phyloP scores from a whole-genome alignment of 2,329 filamentous ascomycete species.

The Neocucurbitaria cava region DNA sequence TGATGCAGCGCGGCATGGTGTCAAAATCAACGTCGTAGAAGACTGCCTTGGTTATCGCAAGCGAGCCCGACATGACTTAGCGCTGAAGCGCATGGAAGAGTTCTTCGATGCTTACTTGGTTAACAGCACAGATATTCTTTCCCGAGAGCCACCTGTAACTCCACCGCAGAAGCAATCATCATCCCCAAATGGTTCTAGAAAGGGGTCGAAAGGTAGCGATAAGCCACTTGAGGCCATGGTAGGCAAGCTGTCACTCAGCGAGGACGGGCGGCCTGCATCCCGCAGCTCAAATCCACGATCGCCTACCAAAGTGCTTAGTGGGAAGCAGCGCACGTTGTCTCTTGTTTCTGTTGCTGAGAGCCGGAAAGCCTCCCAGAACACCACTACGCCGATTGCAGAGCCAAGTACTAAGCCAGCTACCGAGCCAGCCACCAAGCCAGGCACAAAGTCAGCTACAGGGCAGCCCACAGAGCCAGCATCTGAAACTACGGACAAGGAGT shows the following conservation, averaged over 20 bases:
- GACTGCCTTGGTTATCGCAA: conserved; percentile 87
- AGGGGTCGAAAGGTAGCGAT: conserved; percentile 13
- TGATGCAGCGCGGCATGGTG: conserved; percentile 86
- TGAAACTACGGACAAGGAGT: conserved; percentile 38
- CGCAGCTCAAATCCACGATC: conserved; percentile 11
- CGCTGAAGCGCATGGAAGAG: conserved; percentile 74
- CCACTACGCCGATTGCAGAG: not conserved
- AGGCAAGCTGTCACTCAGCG: conserved; percentile 29
- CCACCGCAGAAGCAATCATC: conserved; percentile 10
- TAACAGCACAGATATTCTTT: conserved; percentile 66
- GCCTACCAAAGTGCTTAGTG: conserved; percentile 28
- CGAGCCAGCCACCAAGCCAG: not conserved
- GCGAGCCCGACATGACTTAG: conserved; percentile 71
- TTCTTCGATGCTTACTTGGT: conserved; percentile 76
- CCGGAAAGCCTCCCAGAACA: conserved; percentile 21
- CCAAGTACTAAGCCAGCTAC: not conserved
- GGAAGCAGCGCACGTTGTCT: conserved; percentile 29
- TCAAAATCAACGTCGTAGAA: conserved; percentile 84
- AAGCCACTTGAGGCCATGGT: conserved; percentile 33
- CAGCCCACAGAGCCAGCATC: not conserved
- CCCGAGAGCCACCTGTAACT: conserved; percentile 27
- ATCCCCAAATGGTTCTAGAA: conserved; percentile 11
- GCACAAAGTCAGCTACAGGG: not conserved
- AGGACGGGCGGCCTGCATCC: conserved; percentile 10
- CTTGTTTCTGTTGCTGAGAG: conserved; percentile 30